Base-by-base conservation (phyloP, 495 filamentous ascomycete genomes). In the Aspergillus indologenus region DNA sequence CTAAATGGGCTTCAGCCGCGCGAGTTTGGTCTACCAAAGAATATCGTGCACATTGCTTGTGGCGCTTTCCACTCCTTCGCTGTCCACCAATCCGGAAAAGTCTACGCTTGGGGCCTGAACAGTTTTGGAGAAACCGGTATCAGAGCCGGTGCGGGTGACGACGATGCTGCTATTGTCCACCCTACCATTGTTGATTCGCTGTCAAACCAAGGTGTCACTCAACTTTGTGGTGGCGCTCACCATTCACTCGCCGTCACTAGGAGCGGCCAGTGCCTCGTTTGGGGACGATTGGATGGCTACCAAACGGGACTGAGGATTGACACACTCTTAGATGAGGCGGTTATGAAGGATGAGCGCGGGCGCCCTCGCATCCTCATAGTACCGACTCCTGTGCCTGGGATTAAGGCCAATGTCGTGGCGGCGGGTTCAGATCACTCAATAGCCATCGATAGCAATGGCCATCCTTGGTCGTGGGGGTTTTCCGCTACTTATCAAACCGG, bases 41-140 rank as follows among this genome's bases (percentile, higher is more conserved):
- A 79, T 40, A 83, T 85, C 47, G 73, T 72, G 9, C 71, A 76
- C 46, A 79, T 89, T 47, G 78, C 70, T 43, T 79, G 73, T 61
- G 85, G 83, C 34, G 72, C 75, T 42, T 82, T 82, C 67, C 84
- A 86, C 73, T 79, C 78, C 44, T 86, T 96, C 62, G 90, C 91
- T 45, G 79, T 96, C 58, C 85, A 88, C 72, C 77, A 81, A 19
- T 81, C 86, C 43, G 86, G 83, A 34, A 80, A 86, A 29, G 85
- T 94, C 57, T 93, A 83, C 71, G 79, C 86, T 20, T 98, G 92
- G 91, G 93, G 92, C 6, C 73, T 91, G 40, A 98, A 96, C 75
- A 90, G 86, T 68, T 96, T 88, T 67, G 89, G 87, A 48, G 86
- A 93, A 71, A 90, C 87, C 11, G 94, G 90, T 46, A 80, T 91